Conservation (phyloP, 1,139 yeast species). For the Yamadazyma pseudoaaseri region DNA sequence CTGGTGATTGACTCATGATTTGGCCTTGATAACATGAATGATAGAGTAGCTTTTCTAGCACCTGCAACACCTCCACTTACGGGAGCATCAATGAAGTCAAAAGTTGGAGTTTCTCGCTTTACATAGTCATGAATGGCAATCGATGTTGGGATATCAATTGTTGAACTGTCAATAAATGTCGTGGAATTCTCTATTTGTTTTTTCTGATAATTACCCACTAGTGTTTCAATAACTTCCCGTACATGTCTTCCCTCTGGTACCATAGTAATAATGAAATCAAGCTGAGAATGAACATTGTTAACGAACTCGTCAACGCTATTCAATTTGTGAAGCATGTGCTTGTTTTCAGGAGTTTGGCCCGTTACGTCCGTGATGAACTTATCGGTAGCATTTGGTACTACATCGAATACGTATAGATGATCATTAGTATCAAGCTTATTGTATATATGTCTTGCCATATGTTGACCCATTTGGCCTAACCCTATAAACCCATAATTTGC, state of each 20-base stretch:
- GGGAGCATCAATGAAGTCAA: conserved; percentile 55
- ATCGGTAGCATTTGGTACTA: conserved; percentile 29
- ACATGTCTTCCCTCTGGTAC: conserved; percentile 63
- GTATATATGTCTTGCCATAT: conserved; percentile 57
- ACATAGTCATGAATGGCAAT: conserved; percentile 38
- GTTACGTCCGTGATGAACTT: conserved; percentile 27
- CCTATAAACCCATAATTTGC: conserved; percentile 54
- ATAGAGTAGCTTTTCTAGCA: conserved; percentile 54
- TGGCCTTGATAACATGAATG: conserved; percentile 55
- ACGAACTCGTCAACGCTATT: conserved; percentile 28
- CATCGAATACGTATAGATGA: conserved; percentile 45
- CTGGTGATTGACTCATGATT: conserved; percentile 27
- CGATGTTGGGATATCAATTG: conserved; percentile 55
- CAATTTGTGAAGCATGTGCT: conserved; percentile 18
- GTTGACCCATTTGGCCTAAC: conserved; percentile 60
- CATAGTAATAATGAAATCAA: conserved; percentile 52
- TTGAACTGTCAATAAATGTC: conserved; percentile 52
- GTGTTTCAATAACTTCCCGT: conserved; percentile 38
- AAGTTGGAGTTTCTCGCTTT: conserved; percentile 25
- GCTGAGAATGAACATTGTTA: conserved; percentile 24
- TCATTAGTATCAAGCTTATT: conserved; percentile 40
- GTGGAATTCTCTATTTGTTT: conserved; percentile 12
- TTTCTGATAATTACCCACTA: conserved; percentile 29
- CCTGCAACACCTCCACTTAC: conserved; percentile 65
- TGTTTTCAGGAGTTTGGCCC: conserved; percentile 20